Percentiles rank a stretch among this genome's conserved stretches.
phyloP scores from a whole-genome alignment of 345 rosid genomes.

The Lumnitzera littorea region DNA sequence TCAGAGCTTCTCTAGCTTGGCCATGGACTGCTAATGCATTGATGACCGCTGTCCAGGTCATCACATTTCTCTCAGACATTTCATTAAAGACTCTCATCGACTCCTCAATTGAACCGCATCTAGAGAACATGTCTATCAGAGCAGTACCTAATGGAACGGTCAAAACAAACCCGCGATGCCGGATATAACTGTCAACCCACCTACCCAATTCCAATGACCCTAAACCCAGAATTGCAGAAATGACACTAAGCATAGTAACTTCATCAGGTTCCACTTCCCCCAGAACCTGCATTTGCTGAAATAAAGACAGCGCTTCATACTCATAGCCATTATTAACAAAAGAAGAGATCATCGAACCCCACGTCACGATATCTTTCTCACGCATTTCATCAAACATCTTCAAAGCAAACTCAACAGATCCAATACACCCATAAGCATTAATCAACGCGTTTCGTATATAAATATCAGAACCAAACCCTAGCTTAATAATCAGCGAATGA shows the following conservation, averaged over 20 bases:
- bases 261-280: constrained; percentile 27
- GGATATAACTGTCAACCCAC: constrained; percentile 33
- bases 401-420: constrained; percentile 13
- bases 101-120: constrained; percentile 41
- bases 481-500: constrained; percentile 33
- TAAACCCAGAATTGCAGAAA: constrained; percentile 29
- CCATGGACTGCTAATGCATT: constrained; percentile 50
- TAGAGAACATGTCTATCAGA: constrained; percentile 45
- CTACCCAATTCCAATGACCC: constrained; percentile 41
- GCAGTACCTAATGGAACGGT: constrained; percentile 33
- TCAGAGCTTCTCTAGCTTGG: constrained; percentile 21
- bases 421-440: constrained; percentile 19
- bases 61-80: constrained; percentile 32
- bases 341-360: constrained; percentile 37
- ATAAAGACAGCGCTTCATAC: constrained; percentile 32
- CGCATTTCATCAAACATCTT: constrained; percentile 42
- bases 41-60: constrained; percentile 39
- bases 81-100: constrained; percentile 27
- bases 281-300: constrained; percentile 30
- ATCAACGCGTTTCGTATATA: constrained; percentile 36
- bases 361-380: constrained; percentile 32
- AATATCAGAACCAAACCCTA: constrained; percentile 23
- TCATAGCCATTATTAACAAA: constrained; percentile 30
- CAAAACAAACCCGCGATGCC: constrained; percentile 18
- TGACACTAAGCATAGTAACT: constrained; percentile 33